These are phyloP conservation scores for Pseudocercospora pini-densiflorae DNA, from an alignment of 2,329 filamentous ascomycete species.

Conservation along the genomic window DNA sequence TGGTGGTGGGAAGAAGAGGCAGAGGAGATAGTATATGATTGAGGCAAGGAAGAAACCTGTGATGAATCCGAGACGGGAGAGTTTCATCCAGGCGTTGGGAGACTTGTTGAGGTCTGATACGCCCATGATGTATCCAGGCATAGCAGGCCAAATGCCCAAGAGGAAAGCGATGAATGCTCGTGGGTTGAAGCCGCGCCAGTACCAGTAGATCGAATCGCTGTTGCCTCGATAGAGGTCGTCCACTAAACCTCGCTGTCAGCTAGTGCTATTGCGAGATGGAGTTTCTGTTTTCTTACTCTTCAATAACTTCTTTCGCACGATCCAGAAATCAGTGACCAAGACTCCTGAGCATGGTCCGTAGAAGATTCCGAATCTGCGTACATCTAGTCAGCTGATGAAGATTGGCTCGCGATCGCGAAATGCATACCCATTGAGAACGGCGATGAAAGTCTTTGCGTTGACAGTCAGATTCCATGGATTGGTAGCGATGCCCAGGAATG, in stretches of 20 bases:
- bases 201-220: slow-evolving; percentile 35
- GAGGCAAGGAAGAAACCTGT: slow-evolving; percentile 18
- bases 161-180: slow-evolving; percentile 34
- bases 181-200: slow-evolving; percentile 32
- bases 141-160: slow-evolving; percentile 24
- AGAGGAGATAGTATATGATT: slow-evolving; percentile 11
- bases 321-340: slow-evolving; percentile 36
- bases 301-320: slow-evolving; percentile 32
- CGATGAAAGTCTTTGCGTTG: slow-evolving; percentile 34
- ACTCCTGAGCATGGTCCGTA: slow-evolving; percentile 35
- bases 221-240: slow-evolving; percentile 34
- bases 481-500: slow-evolving; percentile 29
- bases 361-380: slow-evolving; percentile 33
- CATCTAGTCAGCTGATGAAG: background rate
- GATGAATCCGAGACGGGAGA: slow-evolving; percentile 19
- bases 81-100: slow-evolving; percentile 21
- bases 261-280: background rate
- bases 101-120: slow-evolving; percentile 11
- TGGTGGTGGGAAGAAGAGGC: slow-evolving; percentile 13
- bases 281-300: slow-evolving; percentile 8
- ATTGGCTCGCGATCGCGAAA: background rate
- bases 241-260: slow-evolving; percentile 11
- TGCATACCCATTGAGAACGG: slow-evolving; percentile 32
- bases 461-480: slow-evolving; percentile 36
- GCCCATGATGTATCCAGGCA: slow-evolving; percentile 23